Percentiles rank a stretch among this genome's conserved stretches.
These are phyloP conservation scores for Pseudogymnoascus sp. DNA, from an alignment of 2,329 filamentous ascomycete genomes.

Conservation along the genomic window DNA sequence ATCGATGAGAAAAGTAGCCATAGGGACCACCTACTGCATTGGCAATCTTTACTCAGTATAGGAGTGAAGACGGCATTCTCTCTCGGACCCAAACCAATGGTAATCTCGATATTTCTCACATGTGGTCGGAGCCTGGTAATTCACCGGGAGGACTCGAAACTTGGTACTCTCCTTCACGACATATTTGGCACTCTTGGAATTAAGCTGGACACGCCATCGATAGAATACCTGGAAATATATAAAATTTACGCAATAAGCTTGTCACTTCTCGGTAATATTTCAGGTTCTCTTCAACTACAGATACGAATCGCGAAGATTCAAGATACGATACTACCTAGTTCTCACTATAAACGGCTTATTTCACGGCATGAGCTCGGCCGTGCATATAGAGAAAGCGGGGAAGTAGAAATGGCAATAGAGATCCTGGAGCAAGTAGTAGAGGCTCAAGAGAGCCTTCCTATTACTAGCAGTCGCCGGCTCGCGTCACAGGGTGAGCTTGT, in stretches of 20 bases:
- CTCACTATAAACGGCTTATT: conserved; percentile 1
- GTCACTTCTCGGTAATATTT: background rate
- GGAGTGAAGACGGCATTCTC: conserved; percentile 9
- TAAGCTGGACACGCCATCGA: conserved; percentile 7
- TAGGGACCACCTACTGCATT: conserved; percentile 12
- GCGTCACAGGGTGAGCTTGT: conserved; percentile 11
- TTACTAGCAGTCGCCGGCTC: conserved; percentile 2
- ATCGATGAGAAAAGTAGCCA: conserved; percentile 1
- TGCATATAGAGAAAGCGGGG: too few species aligned
- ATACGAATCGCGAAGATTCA: background rate
- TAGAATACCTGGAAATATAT: conserved; percentile 16
- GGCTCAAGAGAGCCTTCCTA: background rate
- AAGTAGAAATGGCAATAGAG: too few species aligned
- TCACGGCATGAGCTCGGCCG: too few species aligned
- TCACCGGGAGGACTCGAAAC: conserved; percentile 14
- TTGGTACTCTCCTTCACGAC: conserved; percentile 12
- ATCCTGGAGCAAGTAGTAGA: conserved; percentile 5
- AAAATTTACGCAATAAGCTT: conserved; percentile 13
- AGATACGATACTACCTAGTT: background rate
- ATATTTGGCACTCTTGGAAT: conserved; percentile 13
- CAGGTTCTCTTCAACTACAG: background rate
- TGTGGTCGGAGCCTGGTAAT: conserved; percentile 10
- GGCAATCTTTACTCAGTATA: conserved; percentile 14
- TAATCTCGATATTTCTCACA: conserved; percentile 12
- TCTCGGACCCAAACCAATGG: conserved; percentile 7